A percentile compares a stretch with the other conserved stretches of the same genome.
phyloP scores from a whole-genome alignment of 2,329 filamentous ascomycete species.

The Fusarium sp. region DNA sequence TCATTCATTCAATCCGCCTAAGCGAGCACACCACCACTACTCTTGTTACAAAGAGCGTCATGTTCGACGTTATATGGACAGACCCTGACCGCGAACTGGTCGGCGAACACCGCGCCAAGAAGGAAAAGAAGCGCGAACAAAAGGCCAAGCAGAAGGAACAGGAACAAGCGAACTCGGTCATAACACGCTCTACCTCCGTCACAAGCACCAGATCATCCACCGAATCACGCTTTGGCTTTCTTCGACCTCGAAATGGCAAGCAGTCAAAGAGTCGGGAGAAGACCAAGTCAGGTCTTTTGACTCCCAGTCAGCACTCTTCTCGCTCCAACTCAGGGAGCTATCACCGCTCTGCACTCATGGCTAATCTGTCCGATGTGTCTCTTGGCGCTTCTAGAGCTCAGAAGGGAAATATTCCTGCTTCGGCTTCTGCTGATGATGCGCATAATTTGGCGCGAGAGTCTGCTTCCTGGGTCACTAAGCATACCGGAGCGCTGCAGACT shows the following conservation, averaged over 20 bases:
- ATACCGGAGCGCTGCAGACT: slow-evolving; percentile 20
- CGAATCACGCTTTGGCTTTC: slow-evolving; percentile 57
- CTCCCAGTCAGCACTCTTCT: slow-evolving; percentile 45
- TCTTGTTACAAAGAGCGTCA: slow-evolving; percentile 44
- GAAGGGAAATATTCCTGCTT: background rate
- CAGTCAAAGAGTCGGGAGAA: slow-evolving; percentile 33
- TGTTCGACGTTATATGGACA: slow-evolving; percentile 71
- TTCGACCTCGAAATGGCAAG: slow-evolving; percentile 54
- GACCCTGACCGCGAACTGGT: slow-evolving; percentile 65
- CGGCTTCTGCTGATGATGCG: slow-evolving; percentile 6
- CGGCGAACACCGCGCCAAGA: slow-evolving; percentile 63
- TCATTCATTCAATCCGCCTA: background rate
- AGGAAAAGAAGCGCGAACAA: slow-evolving; percentile 54
- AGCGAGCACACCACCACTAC: background rate
- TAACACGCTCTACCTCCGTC: slow-evolving; percentile 55
- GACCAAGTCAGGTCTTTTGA: slow-evolving; percentile 41
- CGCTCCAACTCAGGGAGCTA: slow-evolving; percentile 44
- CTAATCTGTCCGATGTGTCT: slow-evolving; percentile 32
- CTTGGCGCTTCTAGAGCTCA: slow-evolving; percentile 10
- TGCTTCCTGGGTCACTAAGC: slow-evolving; percentile 30
- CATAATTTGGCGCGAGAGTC: slow-evolving; percentile 23
- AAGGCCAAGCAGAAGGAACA: slow-evolving; percentile 41
- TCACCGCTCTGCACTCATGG: slow-evolving; percentile 36
- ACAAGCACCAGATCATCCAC: slow-evolving; percentile 58
- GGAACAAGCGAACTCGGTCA: slow-evolving; percentile 38